These are phyloP conservation scores for Suillus occidentalis DNA, from an alignment of 768 basidiomycete species.

Conservation along the genomic window DNA sequence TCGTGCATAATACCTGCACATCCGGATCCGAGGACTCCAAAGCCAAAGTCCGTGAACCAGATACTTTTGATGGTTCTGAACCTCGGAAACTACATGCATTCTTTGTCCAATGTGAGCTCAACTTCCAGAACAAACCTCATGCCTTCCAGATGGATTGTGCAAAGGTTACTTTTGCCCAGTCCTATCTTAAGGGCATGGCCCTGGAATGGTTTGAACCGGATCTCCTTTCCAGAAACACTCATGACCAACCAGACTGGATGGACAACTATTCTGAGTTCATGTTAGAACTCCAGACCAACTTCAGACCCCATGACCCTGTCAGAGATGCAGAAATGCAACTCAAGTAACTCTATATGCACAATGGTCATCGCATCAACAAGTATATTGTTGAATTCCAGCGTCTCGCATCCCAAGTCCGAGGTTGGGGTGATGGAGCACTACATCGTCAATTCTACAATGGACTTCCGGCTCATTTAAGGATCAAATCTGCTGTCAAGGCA, in stretches of 20 bases:
- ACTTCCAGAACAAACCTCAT: background rate
- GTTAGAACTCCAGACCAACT: no score
- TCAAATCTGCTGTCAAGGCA: no score
- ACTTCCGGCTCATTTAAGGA: no score
- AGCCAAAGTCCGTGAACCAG: background rate
- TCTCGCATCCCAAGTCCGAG: no score
- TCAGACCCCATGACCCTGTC: no score
- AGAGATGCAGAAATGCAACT: no score
- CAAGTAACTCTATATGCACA: no score
- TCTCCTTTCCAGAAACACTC: background rate
- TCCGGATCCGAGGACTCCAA: background rate
- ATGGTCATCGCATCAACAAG: no score
- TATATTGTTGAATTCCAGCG: no score
- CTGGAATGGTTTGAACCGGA: background rate
- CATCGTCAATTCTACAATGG: no score
- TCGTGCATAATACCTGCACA: accelerated
- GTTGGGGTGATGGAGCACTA: no score
- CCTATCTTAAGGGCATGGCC: background rate
- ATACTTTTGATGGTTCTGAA: background rate
- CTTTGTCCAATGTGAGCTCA: background rate
- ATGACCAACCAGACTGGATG: background rate
- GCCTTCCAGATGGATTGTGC: background rate
- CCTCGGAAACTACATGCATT: background rate
- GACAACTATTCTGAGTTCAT: no score
- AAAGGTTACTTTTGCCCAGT: background rate